These are phyloP conservation scores for Adansonia grandidieri DNA, from an alignment of 441 rosid genomes.

Conservation along the genomic window DNA sequence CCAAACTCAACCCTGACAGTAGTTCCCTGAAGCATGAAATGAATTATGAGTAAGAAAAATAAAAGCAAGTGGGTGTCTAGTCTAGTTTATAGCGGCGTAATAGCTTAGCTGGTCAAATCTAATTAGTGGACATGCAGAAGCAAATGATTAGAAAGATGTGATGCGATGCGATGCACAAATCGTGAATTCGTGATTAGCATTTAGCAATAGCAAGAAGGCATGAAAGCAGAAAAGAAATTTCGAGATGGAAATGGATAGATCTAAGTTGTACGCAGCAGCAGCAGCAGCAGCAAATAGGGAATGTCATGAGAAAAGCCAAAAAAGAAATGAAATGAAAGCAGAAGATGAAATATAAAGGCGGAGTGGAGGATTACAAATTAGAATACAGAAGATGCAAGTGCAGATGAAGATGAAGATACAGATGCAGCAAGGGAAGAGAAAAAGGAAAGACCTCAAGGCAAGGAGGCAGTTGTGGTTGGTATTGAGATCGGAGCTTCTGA, in stretches of 20 bases:
- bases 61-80: neutral
- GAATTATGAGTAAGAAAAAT: neutral
- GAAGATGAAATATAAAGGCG: neutral
- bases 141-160: neutral
- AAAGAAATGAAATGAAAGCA: neutral
- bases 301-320: neutral
- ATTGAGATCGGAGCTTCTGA: slow-evolving; percentile 80
- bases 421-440: neutral
- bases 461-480: slow-evolving; percentile 89
- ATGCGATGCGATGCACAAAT: neutral
- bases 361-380: neutral
- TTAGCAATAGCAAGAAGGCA: neutral
- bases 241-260: neutral
- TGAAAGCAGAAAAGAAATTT: neutral
- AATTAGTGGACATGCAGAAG: neutral
- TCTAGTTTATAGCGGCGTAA: neutral
- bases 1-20: slow-evolving; percentile 96
- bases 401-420: neutral
- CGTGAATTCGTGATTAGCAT: neutral
- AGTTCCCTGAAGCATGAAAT: slow-evolving; percentile 63
- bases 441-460: slow-evolving; percentile 70
- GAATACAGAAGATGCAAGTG: neutral
- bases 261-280: neutral
- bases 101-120: slow-evolving; percentile 1
- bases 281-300: neutral